Conservation (phyloP, 257 asterid genomes). For the Verbena officinalis region DNA sequence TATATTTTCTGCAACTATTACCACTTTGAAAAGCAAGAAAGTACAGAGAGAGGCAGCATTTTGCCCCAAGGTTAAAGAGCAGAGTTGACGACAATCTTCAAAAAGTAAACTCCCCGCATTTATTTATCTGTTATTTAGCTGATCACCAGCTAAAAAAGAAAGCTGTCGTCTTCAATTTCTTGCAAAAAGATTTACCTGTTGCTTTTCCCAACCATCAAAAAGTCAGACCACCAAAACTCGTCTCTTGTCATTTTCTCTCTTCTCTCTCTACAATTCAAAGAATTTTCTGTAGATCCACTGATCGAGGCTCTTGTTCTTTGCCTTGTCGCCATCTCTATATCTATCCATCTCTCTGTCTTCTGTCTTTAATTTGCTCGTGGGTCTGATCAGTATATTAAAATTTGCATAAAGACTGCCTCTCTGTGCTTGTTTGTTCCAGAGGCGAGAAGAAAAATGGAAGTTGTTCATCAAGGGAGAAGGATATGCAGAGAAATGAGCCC, state of each 20-base stretch:
- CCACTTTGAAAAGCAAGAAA: not conserved
- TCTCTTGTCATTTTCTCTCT: not conserved
- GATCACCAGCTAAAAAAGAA: conserved; percentile 21
- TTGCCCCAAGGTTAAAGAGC: not conserved
- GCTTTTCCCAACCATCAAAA: not conserved
- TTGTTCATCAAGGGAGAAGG: conserved; percentile 32
- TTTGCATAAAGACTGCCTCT: too few species aligned
- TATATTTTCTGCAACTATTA: not conserved
- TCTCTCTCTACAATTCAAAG: conserved; percentile 3
- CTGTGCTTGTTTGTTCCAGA: too few species aligned
- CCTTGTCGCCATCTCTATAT: not conserved
- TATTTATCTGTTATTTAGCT: conserved; percentile 26
- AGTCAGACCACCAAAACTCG: conserved; percentile 14
- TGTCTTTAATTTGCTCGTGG: not conserved
- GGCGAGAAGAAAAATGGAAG: not conserved
- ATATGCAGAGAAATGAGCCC: conserved; percentile 45
- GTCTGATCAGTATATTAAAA: too few species aligned
- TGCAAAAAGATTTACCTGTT: conserved; percentile 5
- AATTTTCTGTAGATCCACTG: not conserved
- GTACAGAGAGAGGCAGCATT: not conserved
- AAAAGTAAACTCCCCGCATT: conserved; percentile 22
- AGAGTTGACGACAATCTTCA: conserved; percentile 24
- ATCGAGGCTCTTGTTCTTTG: not conserved
- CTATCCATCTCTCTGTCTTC: not conserved
- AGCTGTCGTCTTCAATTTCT: conserved; percentile 17